phyloP scores from a whole-genome alignment of 1,284 basidiomycete species.

The Gomphus sp. region DNA sequence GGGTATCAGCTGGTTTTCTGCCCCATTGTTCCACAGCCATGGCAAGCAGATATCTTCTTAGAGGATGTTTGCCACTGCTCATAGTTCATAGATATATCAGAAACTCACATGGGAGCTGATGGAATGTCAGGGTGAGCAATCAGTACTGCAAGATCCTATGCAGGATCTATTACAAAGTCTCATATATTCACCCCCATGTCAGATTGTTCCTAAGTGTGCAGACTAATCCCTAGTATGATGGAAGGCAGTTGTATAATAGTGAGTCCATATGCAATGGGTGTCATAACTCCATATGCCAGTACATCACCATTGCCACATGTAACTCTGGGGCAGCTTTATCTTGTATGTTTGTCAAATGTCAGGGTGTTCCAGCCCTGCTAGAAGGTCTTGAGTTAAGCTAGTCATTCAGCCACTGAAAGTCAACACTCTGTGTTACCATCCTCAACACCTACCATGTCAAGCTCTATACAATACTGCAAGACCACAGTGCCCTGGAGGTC shows the following conservation, averaged over 20 bases:
- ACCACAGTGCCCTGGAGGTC: constrained; percentile 25
- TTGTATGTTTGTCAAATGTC: constrained; percentile 28
- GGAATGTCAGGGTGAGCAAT: too few species aligned
- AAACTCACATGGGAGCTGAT: too few species aligned
- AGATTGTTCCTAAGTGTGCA: constrained; percentile 37
- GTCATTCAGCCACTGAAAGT: constrained; percentile 27
- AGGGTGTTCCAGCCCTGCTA: constrained; percentile 27
- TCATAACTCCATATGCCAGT: constrained; percentile 37
- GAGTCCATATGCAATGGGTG: constrained; percentile 21
- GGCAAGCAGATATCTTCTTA: too few species aligned
- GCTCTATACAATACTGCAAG: constrained; percentile 45
- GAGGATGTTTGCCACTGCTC: constrained; percentile 38
- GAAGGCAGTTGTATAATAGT: constrained; percentile 33
- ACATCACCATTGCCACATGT: constrained; percentile 48
- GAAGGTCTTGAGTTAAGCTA: constrained; percentile 31
- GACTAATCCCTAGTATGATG: constrained; percentile 14
- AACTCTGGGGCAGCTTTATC: constrained; percentile 13
- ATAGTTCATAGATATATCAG: constrained; percentile 41
- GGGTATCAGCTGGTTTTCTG: too few species aligned
- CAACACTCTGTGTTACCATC: constrained; percentile 26
- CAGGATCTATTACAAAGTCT: too few species aligned
- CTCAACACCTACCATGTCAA: constrained; percentile 39
- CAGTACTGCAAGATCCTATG: too few species aligned
- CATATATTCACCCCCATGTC: constrained; percentile 30
- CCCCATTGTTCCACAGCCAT: too few species aligned